Conservation (phyloP, 805 yeast species). For the Debaryomyces prosopidis region DNA sequence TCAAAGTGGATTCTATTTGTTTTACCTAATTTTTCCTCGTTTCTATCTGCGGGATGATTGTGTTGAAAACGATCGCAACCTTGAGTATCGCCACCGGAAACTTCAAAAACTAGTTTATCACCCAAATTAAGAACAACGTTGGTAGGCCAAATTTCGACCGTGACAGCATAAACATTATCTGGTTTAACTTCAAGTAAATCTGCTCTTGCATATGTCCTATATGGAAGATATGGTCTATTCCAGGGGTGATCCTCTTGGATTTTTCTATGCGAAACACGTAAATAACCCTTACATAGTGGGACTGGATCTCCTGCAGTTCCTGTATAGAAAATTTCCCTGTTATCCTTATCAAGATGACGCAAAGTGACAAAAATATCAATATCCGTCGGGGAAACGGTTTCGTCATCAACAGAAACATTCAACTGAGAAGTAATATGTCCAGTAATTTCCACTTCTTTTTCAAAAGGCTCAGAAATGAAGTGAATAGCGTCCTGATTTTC, state of each 20-base stretch:
- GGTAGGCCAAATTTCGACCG: constrained; percentile 2
- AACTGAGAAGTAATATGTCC: too few species aligned
- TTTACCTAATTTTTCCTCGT: background rate
- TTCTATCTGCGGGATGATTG: constrained; percentile 1
- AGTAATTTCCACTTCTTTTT: too few species aligned
- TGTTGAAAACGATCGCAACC: constrained; percentile 3
- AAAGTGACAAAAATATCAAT: too few species aligned
- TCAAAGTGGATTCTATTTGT: too few species aligned
- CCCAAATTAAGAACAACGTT: constrained; percentile 2
- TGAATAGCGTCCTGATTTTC: too few species aligned
- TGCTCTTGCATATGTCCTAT: background rate
- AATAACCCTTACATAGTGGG: constrained; percentile 1
- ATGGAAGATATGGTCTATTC: background rate
- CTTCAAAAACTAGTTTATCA: constrained; percentile 2
- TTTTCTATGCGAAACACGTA: constrained; percentile 1
- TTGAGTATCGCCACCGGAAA: constrained; percentile 2
- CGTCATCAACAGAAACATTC: too few species aligned
- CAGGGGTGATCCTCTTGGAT: constrained; percentile 1
- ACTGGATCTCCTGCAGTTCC: constrained; percentile 3
- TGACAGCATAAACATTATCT: background rate
- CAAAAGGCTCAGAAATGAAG: too few species aligned
- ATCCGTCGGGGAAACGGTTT: too few species aligned
- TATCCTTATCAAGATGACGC: too few species aligned
- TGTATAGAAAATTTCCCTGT: too few species aligned
- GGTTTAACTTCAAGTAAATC: constrained; percentile 1